A percentile compares a stretch with the other conserved stretches of the same genome.
phyloP scores from a whole-genome alignment of 176 grass and related monocot genomes.

The Tuctoria greenei region DNA sequence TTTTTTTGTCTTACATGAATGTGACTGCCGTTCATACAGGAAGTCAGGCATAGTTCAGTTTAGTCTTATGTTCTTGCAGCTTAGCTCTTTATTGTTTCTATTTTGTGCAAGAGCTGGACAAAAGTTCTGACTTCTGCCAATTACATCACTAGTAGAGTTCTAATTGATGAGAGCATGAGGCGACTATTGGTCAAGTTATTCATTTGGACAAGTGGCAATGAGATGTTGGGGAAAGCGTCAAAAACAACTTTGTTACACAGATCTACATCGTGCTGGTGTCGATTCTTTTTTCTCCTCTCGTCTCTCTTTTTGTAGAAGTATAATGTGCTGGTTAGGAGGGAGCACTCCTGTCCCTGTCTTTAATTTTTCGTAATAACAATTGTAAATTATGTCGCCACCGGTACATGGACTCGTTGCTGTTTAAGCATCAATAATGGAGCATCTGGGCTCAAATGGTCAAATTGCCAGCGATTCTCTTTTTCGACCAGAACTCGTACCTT shows the following conservation, averaged over 20 bases:
- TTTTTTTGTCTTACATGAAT: neutral
- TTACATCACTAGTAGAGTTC: neutral
- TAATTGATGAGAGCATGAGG: neutral
- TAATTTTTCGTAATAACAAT: slow-evolving; percentile 12
- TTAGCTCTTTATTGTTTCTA: neutral
- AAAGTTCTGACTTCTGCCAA: slow-evolving; percentile 7
- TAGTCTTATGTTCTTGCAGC: neutral
- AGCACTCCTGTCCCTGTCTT: slow-evolving; percentile 26
- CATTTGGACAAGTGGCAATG: neutral
- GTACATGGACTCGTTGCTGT: neutral
- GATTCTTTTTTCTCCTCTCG: neutral
- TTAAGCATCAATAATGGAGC: slow-evolving; percentile 48
- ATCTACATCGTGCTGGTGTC: neutral
- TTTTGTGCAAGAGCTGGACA: neutral
- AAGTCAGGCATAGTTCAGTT: neutral
- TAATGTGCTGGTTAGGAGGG: slow-evolving; percentile 34
- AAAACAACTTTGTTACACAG: slow-evolving; percentile 20
- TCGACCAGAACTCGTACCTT: slow-evolving; percentile 14
- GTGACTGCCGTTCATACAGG: neutral
- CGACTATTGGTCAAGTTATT: neutral
- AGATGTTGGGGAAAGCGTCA: neutral
- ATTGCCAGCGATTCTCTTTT: slow-evolving; percentile 32
- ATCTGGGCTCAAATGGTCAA: slow-evolving; percentile 32
- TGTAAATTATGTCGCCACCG: slow-evolving; percentile 27
- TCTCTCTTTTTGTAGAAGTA: slow-evolving; percentile 7